Percentiles rank a stretch among this genome's conserved stretches.
phyloP scores from a whole-genome alignment of 2,329 filamentous ascomycete species.

The Cladosporium velox region DNA sequence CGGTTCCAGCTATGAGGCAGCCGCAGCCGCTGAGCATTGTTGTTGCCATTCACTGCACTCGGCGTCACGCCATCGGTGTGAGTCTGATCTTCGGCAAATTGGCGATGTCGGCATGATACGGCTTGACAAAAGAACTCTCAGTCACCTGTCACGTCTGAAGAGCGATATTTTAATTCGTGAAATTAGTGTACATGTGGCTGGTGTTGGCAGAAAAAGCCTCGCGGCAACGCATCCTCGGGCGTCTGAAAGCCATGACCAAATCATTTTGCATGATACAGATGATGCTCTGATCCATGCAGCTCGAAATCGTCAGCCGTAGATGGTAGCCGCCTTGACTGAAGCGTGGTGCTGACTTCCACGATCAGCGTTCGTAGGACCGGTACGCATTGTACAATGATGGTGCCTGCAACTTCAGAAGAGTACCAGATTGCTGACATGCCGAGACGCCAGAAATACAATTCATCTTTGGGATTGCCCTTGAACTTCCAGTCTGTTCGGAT shows the following conservation, averaged over 20 bases:
- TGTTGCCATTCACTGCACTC: background rate
- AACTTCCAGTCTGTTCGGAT: slow-evolving; percentile 54
- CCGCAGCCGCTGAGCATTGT: background rate
- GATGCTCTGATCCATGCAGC: slow-evolving; percentile 20
- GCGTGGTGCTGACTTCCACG: slow-evolving; percentile 43
- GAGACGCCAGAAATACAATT: slow-evolving; percentile 53
- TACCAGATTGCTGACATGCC: slow-evolving; percentile 52
- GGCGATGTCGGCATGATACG: too few species aligned
- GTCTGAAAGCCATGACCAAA: background rate
- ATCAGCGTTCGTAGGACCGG: slow-evolving; percentile 54
- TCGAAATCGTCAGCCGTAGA: slow-evolving; percentile 28
- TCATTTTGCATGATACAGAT: slow-evolving; percentile 24
- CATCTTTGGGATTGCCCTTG: slow-evolving; percentile 48
- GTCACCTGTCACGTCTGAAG: background rate
- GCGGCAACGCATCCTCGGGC: background rate
- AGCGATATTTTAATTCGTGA: background rate
- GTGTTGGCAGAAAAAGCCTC: background rate
- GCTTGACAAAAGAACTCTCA: background rate
- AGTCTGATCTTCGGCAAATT: background rate
- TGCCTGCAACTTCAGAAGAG: slow-evolving; percentile 55
- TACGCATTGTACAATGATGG: slow-evolving; percentile 58
- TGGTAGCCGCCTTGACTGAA: slow-evolving; percentile 40
- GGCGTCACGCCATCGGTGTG: background rate
- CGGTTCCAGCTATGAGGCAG: background rate
- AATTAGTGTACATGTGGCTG: background rate